A percentile compares a stretch with the other conserved stretches of the same genome.
Conservation (phyloP, 495 filamentous ascomycete genomes). For the Pseudomonodictys pantanalensis region DNA sequence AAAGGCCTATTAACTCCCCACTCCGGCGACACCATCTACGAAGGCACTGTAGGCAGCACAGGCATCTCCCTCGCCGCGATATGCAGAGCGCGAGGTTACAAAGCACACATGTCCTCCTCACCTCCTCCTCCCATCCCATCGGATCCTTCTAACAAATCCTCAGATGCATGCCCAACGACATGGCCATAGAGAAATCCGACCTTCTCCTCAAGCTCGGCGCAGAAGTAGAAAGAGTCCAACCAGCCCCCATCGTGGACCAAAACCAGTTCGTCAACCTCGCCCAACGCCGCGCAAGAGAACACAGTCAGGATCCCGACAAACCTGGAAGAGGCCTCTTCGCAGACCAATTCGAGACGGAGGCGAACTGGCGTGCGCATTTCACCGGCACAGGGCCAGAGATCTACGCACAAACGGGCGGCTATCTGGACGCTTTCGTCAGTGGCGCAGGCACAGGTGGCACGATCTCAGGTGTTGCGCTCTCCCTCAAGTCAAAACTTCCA, state of each 20-base stretch:
- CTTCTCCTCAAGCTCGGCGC: slow-evolving; percentile 89
- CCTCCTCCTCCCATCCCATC: neutral
- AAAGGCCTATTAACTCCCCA: slow-evolving; percentile 71
- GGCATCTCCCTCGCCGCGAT: slow-evolving; percentile 84
- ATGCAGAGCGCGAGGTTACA: slow-evolving; percentile 82
- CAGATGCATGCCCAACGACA: slow-evolving; percentile 92
- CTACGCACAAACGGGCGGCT: slow-evolving; percentile 68
- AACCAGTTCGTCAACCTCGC: slow-evolving; percentile 95
- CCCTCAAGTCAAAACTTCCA: slow-evolving; percentile 68
- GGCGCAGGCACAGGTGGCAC: slow-evolving; percentile 97
- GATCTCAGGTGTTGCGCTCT: slow-evolving; percentile 79
- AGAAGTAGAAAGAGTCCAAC: slow-evolving; percentile 79
- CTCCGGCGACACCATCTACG: slow-evolving; percentile 90
- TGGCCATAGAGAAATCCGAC: slow-evolving; percentile 81
- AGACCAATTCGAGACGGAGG: slow-evolving; percentile 89
- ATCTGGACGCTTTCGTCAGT: slow-evolving; percentile 83
- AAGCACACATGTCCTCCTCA: slow-evolving; percentile 73
- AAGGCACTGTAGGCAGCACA: slow-evolving; percentile 79
- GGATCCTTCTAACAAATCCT: neutral
- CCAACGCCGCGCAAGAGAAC: slow-evolving; percentile 68
- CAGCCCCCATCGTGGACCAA: slow-evolving; percentile 85
- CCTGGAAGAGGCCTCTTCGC: slow-evolving; percentile 77
- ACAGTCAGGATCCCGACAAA: slow-evolving; percentile 55
- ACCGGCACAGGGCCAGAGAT: slow-evolving; percentile 87
- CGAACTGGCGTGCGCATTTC: slow-evolving; percentile 84